phyloP scores from a whole-genome alignment of 768 basidiomycete species.

The Hypholoma fasciculare region DNA sequence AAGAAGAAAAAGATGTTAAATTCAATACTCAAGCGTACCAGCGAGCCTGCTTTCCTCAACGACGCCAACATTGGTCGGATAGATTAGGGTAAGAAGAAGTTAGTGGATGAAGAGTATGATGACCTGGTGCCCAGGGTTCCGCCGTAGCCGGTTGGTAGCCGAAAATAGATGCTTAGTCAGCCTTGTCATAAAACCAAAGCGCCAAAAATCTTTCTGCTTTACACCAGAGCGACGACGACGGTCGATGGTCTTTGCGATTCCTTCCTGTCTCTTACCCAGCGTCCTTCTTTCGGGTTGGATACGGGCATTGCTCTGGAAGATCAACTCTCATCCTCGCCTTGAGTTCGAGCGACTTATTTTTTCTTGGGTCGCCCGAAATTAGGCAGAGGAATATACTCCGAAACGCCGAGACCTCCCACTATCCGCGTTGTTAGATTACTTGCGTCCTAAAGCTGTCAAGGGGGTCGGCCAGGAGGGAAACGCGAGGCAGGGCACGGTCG shows the following conservation, averaged over 20 bases:
- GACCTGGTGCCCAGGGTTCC: conserved; percentile 5
- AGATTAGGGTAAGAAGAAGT: conserved; percentile 23
- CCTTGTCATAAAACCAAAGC: conserved; percentile 21
- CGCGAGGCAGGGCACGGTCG: conserved; percentile 17
- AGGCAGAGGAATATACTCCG: conserved; percentile 58
- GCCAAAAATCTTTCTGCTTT: conserved; percentile 17
- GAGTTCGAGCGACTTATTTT: conserved; percentile 68
- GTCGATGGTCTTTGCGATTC: conserved; percentile 38
- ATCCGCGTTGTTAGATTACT: conserved; percentile 5
- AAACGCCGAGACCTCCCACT: conserved; percentile 15
- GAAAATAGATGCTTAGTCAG: conserved; percentile 42
- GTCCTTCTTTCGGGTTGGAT: conserved; percentile 26
- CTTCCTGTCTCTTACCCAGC: conserved; percentile 77
- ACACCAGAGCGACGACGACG: conserved; percentile 82
- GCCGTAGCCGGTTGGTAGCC: conserved; percentile 7
- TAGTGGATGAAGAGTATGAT: conserved; percentile 20
- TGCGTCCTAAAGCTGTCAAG: conserved; percentile 6
- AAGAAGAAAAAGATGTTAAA: background rate
- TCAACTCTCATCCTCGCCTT: conserved; percentile 58
- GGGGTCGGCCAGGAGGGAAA: conserved; percentile 12
- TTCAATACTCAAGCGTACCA: conserved; percentile 56
- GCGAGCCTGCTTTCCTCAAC: conserved; percentile 60
- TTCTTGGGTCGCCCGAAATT: conserved; percentile 76
- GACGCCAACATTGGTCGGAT: conserved; percentile 60
- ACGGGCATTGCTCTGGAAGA: conserved; percentile 66